Conservation (phyloP, 2,329 filamentous ascomycete genomes). For the Sclerotinia nivalis region DNA sequence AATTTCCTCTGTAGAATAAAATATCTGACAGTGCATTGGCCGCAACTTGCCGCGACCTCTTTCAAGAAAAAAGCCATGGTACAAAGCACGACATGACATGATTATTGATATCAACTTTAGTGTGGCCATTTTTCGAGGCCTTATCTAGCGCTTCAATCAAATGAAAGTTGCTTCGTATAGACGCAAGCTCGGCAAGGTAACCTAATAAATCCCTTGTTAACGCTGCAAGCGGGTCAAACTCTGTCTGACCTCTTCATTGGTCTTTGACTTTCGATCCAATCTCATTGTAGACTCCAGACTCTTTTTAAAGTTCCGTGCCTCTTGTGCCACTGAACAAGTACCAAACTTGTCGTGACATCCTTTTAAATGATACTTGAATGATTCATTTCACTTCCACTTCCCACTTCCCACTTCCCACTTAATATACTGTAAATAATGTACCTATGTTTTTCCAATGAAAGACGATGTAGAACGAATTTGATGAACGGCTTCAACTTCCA, state of each 20-base stretch:
- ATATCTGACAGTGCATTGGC: constrained; percentile 7
- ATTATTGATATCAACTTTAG: constrained; percentile 15
- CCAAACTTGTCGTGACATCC: neutral
- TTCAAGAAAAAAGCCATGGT: constrained; percentile 6
- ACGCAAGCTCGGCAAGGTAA: constrained; percentile 24
- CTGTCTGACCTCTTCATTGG: constrained; percentile 5
- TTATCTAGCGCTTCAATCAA: constrained; percentile 23
- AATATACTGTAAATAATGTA: neutral
- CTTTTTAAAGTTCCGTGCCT: constrained; percentile 16
- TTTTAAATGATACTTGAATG: neutral
- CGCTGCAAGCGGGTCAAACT: constrained; percentile 23
- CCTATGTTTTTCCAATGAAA: neutral
- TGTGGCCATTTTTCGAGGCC: constrained; percentile 17
- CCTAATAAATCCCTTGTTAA: constrained; percentile 13
- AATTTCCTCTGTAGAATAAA: neutral
- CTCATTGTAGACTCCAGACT: constrained; percentile 9
- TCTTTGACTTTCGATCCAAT: constrained; percentile 11
- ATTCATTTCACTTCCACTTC: neutral
- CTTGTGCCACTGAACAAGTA: constrained; percentile 14
- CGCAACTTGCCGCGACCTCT: neutral
- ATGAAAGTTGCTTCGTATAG: constrained; percentile 22
- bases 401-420: no score
- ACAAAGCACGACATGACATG: neutral
- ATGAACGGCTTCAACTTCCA: neutral
- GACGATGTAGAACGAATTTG: neutral